phyloP scores from a whole-genome alignment of 2,329 filamentous ascomycete species.

The Pseudomassariella vexata region DNA sequence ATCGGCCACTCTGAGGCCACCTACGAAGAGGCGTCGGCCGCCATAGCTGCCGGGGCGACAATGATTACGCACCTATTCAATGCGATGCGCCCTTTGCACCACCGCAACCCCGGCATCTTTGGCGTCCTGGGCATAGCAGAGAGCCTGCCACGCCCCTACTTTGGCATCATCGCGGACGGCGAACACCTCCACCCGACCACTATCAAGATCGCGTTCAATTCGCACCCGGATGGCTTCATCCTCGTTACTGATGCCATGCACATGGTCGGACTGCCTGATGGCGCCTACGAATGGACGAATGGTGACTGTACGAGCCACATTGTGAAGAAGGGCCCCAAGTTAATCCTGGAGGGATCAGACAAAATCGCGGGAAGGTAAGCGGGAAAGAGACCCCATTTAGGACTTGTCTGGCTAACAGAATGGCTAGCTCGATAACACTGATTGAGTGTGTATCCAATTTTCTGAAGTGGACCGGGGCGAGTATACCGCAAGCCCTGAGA shows the following conservation, averaged over 20 bases:
- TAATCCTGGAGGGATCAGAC: conserved; percentile 73
- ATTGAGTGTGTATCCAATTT: conserved; percentile 82
- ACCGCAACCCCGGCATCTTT: conserved; percentile 87
- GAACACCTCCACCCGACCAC: conserved; percentile 86
- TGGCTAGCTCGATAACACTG: conserved; percentile 60
- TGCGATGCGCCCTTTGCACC: conserved; percentile 84
- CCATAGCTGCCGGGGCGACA: conserved; percentile 67
- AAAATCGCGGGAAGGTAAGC: conserved; percentile 71
- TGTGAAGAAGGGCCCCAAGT: conserved; percentile 63
- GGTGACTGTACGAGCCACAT: conserved; percentile 52
- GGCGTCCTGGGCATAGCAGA: conserved; percentile 70
- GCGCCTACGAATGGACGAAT: conserved; percentile 82
- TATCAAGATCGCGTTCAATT: conserved; percentile 82
- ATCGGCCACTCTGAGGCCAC: conserved; percentile 85
- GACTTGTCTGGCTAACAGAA: conserved; percentile 3
- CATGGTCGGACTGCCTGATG: conserved; percentile 76
- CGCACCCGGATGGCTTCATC: conserved; percentile 78
- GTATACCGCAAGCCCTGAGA: conserved; percentile 61
- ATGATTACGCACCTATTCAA: conserved; percentile 97
- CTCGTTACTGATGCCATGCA: conserved; percentile 93
- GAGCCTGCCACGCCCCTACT: conserved; percentile 60
- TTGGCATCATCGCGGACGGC: conserved; percentile 85
- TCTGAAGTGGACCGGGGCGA: conserved; percentile 64
- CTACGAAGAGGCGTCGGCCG: conserved; percentile 71
- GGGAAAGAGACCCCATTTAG: not conserved